A percentile compares a stretch with the other conserved stretches of the same genome.
phyloP scores from a whole-genome alignment of 495 filamentous ascomycete species.

The Neurospora hispaniola region DNA sequence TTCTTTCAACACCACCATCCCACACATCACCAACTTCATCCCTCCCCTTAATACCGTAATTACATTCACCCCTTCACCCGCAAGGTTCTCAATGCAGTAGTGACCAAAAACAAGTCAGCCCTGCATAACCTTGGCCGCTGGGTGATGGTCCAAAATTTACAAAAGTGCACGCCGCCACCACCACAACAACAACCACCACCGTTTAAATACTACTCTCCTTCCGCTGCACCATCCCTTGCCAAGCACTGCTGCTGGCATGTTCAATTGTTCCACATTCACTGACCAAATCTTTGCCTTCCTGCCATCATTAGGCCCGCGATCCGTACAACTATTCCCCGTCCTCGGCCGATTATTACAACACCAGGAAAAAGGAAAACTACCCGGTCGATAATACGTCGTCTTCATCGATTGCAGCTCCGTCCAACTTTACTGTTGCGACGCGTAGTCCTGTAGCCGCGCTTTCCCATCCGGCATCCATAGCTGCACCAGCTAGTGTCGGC shows the following conservation, averaged over 20 bases:
- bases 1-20: slow-evolving; percentile 5
- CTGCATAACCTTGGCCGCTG: neutral
- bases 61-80: slow-evolving; percentile 7
- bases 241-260: neutral
- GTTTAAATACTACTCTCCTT: neutral
- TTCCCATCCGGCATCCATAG: slow-evolving; percentile 40
- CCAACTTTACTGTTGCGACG: slow-evolving; percentile 42
- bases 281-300: slow-evolving; percentile 12
- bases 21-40: neutral
- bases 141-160: neutral
- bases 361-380: slow-evolving; percentile 2
- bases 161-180: neutral
- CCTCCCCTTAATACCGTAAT: slow-evolving; percentile 2
- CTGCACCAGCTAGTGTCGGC: neutral
- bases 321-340: slow-evolving; percentile 37
- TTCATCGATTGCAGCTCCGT: slow-evolving; percentile 7
- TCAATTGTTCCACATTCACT: slow-evolving; percentile 8
- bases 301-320: slow-evolving; percentile 36
- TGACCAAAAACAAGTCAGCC: neutral
- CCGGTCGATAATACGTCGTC: slow-evolving; percentile 44
- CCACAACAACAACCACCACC: neutral
- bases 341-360: slow-evolving; percentile 44
- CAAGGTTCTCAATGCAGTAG: neutral
- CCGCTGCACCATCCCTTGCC: neutral
- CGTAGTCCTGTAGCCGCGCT: slow-evolving; percentile 42